A percentile compares a stretch with the other conserved stretches of the same genome.
phyloP scores from a whole-genome alignment of 106 monocot genomes.

The Allium sativum region DNA sequence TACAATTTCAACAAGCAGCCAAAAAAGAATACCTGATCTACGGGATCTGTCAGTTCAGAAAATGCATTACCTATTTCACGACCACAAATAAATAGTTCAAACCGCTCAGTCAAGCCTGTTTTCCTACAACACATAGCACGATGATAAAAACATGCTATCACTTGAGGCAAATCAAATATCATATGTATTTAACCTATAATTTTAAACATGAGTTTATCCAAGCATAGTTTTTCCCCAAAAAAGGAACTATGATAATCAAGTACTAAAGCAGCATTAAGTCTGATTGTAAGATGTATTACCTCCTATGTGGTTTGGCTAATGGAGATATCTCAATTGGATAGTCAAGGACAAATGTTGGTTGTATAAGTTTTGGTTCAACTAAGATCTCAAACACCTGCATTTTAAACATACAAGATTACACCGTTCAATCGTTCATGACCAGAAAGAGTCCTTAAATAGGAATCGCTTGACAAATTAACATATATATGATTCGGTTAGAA shows the following conservation, averaged over 20 bases:
- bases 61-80: constrained; percentile 99
- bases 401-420: background rate
- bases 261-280: too few species aligned
- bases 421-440: background rate
- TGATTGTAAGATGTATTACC: background rate
- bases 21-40: constrained; percentile 66
- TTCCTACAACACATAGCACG: constrained; percentile 19
- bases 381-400: constrained; percentile 80
- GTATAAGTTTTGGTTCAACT: constrained; percentile 83
- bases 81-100: constrained; percentile 94
- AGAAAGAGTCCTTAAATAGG: background rate
- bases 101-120: constrained; percentile 68
- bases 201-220: too few species aligned
- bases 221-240: too few species aligned
- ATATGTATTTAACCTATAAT: too few species aligned
- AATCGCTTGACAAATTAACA: background rate
- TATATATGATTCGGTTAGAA: background rate
- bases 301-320: constrained; percentile 9
- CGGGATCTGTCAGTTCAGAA: constrained; percentile 95
- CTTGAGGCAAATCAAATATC: background rate
- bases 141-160: background rate
- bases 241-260: too few species aligned
- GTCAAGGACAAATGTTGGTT: constrained; percentile 91
- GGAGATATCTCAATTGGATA: constrained; percentile 14
- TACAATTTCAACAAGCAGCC: too few species aligned